phyloP scores from a whole-genome alignment of 352 stramenopile genomes.

The Elongisporangium prolatum region DNA sequence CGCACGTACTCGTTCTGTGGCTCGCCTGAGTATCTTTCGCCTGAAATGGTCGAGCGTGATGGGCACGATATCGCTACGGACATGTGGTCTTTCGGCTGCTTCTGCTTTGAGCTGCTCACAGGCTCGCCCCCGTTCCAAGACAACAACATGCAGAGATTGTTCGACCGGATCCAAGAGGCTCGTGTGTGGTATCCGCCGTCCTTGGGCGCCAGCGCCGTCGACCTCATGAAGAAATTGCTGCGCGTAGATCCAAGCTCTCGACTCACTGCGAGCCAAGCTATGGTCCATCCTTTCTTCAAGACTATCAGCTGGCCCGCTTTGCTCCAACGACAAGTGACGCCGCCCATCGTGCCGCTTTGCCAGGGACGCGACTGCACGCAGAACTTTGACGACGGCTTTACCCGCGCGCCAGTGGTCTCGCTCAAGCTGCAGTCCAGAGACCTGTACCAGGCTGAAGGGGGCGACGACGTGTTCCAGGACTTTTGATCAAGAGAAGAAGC shows the following conservation, averaged over 20 bases:
- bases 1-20: slow-evolving; percentile 82
- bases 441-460: slow-evolving; percentile 19
- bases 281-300: slow-evolving; percentile 74
- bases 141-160: slow-evolving; percentile 55
- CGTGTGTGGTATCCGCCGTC: slow-evolving; percentile 67
- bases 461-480: slow-evolving; percentile 25
- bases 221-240: slow-evolving; percentile 50
- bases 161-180: slow-evolving; percentile 52
- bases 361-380: slow-evolving; percentile 55
- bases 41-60: slow-evolving; percentile 76
- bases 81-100: slow-evolving; percentile 87
- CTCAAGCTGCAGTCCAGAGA: slow-evolving; percentile 28
- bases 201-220: slow-evolving; percentile 35
- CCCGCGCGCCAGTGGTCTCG: slow-evolving; percentile 45
- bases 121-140: slow-evolving; percentile 70
- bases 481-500: slow-evolving; percentile 13
- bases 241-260: slow-evolving; percentile 37
- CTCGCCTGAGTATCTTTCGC: slow-evolving; percentile 80
- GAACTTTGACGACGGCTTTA: slow-evolving; percentile 88
- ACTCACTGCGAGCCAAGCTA: slow-evolving; percentile 56
- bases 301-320: slow-evolving; percentile 65
- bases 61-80: slow-evolving; percentile 76
- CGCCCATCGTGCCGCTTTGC: slow-evolving; percentile 62
- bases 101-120: slow-evolving; percentile 76
- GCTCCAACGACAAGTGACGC: slow-evolving; percentile 49